phyloP scores from a whole-genome alignment of 208 protist genomes.

The Wallacemonas sp. region DNA sequence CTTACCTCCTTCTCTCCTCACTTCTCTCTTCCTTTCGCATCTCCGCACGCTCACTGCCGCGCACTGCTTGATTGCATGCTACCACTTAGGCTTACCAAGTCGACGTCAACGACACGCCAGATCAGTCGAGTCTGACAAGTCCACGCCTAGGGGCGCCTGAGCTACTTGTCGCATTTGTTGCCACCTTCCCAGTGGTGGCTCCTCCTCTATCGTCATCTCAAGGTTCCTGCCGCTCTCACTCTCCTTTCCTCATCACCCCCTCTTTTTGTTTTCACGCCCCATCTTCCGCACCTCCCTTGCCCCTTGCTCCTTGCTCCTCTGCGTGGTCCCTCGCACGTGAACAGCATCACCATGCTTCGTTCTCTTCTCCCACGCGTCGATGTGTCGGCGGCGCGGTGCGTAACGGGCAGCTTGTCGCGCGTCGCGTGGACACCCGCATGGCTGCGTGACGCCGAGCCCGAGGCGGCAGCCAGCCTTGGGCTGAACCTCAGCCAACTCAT shows the following conservation, averaged over 20 bases:
- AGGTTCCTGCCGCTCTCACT: no score
- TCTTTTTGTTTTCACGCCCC: conserved; percentile 7
- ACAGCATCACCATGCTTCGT: conserved; percentile 1
- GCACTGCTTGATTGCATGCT: no score
- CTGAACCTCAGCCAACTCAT: conserved; percentile 69
- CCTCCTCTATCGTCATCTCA: no score
- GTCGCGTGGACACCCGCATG: conserved; percentile 69
- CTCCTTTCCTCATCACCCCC: background rate
- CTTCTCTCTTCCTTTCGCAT: background rate
- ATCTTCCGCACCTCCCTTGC: conserved; percentile 1
- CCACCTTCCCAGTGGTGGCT: no score
- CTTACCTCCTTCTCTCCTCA: background rate
- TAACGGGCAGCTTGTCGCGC: conserved; percentile 8
- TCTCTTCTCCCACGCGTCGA: conserved; percentile 11
- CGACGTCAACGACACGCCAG: no score
- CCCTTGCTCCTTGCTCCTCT: conserved; percentile 3
- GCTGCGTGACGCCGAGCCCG: conserved; percentile 66
- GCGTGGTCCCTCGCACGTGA: background rate
- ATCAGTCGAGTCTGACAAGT: no score
- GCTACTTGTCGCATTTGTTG: no score
- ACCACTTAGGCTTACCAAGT: no score
- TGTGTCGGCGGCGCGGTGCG: conserved; percentile 21
- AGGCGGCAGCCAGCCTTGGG: conserved; percentile 40
- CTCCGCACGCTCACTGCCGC: background rate
- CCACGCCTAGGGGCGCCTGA: no score